Evolutionary conservation across 768 basidiomycete species (phyloP).

Genomic region (Rhizopogon vulgaris): DNA sequence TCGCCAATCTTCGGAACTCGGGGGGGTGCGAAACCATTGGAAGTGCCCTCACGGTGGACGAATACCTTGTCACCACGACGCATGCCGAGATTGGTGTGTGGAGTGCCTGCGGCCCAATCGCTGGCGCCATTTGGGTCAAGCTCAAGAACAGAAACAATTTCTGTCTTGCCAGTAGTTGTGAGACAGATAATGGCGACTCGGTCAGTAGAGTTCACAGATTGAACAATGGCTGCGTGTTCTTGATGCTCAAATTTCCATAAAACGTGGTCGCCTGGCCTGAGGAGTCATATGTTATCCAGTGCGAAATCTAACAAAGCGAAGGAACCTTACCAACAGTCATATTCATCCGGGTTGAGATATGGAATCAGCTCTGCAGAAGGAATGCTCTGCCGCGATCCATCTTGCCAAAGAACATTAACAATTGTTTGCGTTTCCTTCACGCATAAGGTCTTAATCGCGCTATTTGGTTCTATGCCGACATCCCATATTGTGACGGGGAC

Average conservation of each 20-base stretch:
- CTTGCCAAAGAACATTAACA: constrained; percentile 81
- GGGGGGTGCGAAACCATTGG: constrained; percentile 66
- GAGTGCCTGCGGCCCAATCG: constrained; percentile 38
- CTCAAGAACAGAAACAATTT: constrained; percentile 79
- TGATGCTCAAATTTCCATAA: constrained; percentile 74
- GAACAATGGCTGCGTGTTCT: constrained; percentile 65
- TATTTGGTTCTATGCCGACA: constrained; percentile 37
- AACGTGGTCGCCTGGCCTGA: constrained; percentile 89
- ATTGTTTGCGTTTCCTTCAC: constrained; percentile 70
- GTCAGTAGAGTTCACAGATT: constrained; percentile 65
- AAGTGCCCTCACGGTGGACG: constrained; percentile 60
- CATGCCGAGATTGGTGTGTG: constrained; percentile 64
- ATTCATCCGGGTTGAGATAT: constrained; percentile 84
- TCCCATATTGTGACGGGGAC: constrained; percentile 60
- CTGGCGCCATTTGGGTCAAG: constrained; percentile 78
- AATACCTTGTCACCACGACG: constrained; percentile 82
- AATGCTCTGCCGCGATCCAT: constrained; percentile 61
- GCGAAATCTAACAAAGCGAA: not conserved
- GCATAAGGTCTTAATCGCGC: constrained; percentile 47
- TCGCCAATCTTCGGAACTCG: constrained; percentile 82
- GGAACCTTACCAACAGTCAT: constrained; percentile 72
- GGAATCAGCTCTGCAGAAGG: constrained; percentile 67
- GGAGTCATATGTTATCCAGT: constrained; percentile 6
- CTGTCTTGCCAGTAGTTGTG: constrained; percentile 44
- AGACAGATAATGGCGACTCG: constrained; percentile 66